Conservation (phyloP, 805 yeast species). For the Tetrapisispora taiwanensis region DNA sequence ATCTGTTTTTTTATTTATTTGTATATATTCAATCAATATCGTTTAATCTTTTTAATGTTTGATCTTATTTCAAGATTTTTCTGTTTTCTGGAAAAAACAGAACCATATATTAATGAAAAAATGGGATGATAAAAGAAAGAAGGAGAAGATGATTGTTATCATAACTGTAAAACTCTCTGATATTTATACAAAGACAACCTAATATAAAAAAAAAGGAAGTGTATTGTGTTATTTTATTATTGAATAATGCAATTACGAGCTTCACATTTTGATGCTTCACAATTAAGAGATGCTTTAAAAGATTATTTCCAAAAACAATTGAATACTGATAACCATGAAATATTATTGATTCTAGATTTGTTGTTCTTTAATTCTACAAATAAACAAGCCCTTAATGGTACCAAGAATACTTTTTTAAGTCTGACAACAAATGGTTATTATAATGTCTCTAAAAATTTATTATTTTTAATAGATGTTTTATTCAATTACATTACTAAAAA, state of each 20-base stretch:
- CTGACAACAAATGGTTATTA: background rate
- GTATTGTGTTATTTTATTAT: too few relatives aligned
- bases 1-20: too few relatives aligned
- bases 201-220: too few relatives aligned
- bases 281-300: background rate
- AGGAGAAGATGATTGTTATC: too few relatives aligned
- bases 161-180: too few relatives aligned
- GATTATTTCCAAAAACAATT: background rate
- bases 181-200: too few relatives aligned
- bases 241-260: background rate
- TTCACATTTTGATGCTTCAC: constrained; percentile 1
- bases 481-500: background rate
- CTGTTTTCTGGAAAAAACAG: too few relatives aligned
- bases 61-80: too few relatives aligned
- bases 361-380: background rate
- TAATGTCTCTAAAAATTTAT: background rate
- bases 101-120: too few relatives aligned
- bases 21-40: too few relatives aligned
- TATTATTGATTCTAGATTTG: background rate
- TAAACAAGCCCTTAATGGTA: background rate
- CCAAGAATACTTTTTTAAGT: background rate
- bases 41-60: too few relatives aligned
- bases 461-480: background rate
- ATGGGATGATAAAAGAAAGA: too few relatives aligned
- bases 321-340: background rate